phyloP scores from a whole-genome alignment of 805 yeast species.

The Candida glaebosa region DNA sequence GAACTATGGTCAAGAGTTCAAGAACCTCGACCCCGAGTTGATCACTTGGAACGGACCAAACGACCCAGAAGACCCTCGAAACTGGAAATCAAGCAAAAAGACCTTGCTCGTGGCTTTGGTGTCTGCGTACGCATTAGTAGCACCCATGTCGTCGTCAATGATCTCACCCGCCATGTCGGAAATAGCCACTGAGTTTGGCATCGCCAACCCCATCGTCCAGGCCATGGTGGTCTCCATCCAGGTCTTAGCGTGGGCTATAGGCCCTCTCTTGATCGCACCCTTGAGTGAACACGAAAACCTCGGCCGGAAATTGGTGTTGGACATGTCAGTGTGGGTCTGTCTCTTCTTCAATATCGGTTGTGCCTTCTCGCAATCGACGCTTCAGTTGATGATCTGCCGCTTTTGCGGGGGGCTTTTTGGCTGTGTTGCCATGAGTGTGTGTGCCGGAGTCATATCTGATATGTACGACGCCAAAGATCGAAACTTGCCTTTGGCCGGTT shows the following conservation, averaged over 20 bases:
- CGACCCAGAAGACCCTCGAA: conserved; percentile 33
- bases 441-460: conserved; percentile 39
- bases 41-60: conserved; percentile 31
- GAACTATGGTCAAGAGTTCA: conserved; percentile 30
- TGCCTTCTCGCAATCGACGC: conserved; percentile 30
- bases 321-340: conserved; percentile 31
- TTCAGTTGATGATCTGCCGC: conserved; percentile 30
- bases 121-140: conserved; percentile 33
- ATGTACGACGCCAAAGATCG: conserved; percentile 30
- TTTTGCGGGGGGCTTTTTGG: conserved; percentile 37
- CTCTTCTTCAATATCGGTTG: conserved; percentile 34
- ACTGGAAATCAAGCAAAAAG: conserved; percentile 26
- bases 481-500: conserved; percentile 41
- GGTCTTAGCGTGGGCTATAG: conserved; percentile 38
- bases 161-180: conserved; percentile 33
- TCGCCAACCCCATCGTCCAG: conserved; percentile 19
- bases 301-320: conserved; percentile 33
- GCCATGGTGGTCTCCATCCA: conserved; percentile 35
- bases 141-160: conserved; percentile 41
- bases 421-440: conserved; percentile 35
- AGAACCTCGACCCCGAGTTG: conserved; percentile 33
- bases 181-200: conserved; percentile 27
- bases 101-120: conserved; percentile 23
- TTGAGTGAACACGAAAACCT: conserved; percentile 34
- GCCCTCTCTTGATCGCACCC: conserved; percentile 39